Conservation (phyloP, 345 rosid species). For the Eutrema japonicum region DNA sequence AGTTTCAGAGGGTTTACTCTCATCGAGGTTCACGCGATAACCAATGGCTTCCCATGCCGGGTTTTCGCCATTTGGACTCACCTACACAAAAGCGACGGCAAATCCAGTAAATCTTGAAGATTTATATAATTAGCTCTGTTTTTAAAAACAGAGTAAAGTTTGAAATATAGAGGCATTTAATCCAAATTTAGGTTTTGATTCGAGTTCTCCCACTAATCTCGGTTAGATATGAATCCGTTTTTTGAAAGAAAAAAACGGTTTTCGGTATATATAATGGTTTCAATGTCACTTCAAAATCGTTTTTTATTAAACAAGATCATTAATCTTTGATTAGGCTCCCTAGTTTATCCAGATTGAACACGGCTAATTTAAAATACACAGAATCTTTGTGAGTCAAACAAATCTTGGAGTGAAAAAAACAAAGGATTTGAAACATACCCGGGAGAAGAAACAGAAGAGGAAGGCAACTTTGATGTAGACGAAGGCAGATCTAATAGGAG, state of each 20-base stretch:
- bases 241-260: too few relatives aligned
- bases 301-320: too few relatives aligned
- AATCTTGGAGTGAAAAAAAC: not conserved
- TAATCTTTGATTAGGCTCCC: too few relatives aligned
- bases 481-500: constrained; percentile 61
- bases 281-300: too few relatives aligned
- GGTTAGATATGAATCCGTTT: too few relatives aligned
- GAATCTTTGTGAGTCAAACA: not conserved
- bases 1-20: constrained; percentile 16
- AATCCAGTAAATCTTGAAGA: constrained; percentile 11
- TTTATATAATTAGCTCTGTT: not conserved
- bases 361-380: not conserved
- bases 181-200: not conserved
- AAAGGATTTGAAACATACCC: constrained; percentile 49
- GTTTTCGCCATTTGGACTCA: constrained; percentile 60
- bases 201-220: too few relatives aligned
- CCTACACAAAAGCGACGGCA: constrained; percentile 46
- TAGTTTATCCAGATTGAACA: not conserved
- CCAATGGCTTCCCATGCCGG: constrained; percentile 82
- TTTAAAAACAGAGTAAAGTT: not conserved
- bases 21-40: constrained; percentile 45
- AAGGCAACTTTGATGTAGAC: constrained; percentile 48
- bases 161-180: not conserved
- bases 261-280: too few relatives aligned
- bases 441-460: constrained; percentile 58